Evolutionary conservation across 306 rosid genomes (phyloP), one percentile per base, ranked within the genome.

Genomic region (Ceratonia siliqua): DNA sequence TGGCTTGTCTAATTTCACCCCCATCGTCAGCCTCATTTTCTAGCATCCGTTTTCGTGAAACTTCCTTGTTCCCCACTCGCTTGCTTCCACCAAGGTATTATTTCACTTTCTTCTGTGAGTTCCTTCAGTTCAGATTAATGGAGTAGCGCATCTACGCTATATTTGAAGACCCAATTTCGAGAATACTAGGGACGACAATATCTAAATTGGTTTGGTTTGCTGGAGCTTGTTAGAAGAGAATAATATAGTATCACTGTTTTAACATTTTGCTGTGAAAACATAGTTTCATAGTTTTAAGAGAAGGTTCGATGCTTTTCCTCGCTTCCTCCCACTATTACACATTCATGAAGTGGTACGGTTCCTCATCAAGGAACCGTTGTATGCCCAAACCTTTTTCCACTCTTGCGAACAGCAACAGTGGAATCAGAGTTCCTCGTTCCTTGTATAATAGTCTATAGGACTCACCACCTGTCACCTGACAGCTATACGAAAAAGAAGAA

Each of bases 1-100:
- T 84, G 88, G 76, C 5, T 5, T 74, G 79, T 73, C 72, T 80
- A 8, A 24, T 57, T 14, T 73, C 82, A 0, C 45, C 68, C n/a
- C 32, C 61, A 12, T 68, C 41, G 10, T 20, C 62, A 10, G n/a
- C 85, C 45, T 72, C 87, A 36, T 77, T 36, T 24, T 30, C 20
- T 69, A 35, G 8, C 27, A 15, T 48, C 18, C 75, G 17, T 33
- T 57, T 53, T 1, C 75, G 18, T 63, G 25, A 84, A 73, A 68
- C 81, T 39, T 27, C 21, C 22, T 49, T 80, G 22, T 77, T 69
- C 69, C 30, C 75, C 65, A 39, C 78, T 73, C 68, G 48, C 63
- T 46, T 62, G 1, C 70, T 75, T 21, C 76, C 76, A 13, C 68
- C 30, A 53, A 43, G 84, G 84, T 21, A 43, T 21, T 8, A 42